Base-by-base conservation (phyloP, 2,329 filamentous ascomycete genomes). In the Fusarium circinatum region DNA sequence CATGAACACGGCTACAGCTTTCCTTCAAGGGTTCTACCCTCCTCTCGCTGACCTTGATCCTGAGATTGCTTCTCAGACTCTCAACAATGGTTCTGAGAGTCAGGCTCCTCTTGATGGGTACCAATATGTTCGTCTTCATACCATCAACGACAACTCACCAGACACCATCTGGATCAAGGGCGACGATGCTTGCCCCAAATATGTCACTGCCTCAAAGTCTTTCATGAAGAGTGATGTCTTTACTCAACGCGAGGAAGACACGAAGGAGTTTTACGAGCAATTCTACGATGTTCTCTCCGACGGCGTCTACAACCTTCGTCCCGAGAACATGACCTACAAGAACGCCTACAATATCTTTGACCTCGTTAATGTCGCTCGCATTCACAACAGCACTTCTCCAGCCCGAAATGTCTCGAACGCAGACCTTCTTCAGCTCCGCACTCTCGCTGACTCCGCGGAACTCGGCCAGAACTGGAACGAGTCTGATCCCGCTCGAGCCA, bases 91-190 rank as follows among this genome's bases (percentile, higher is more conserved):
- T 2, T 78, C 71, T 26, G 71, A 78, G 38, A 77, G 78, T 22
- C 71, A 71, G 5, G 76, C 75, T 4, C 80, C 80, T 14, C 76
- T 82, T 15, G 76, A 78, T 20, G 80, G 81, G 6, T 82, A 82
- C 63, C 81, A 83, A 62, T 82, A 82, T 34, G 80, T 82, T 22
- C 65, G 78, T 6, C 71, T 82, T 15, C 77, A 81, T 18, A 77
- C 78, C 45, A 68, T 79, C 54, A 78, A 75, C 59, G 74, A 77
- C 30, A 77, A 81, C 41, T 80, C 80, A 14, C 80, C 79, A 13
- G 79, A 81, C 51, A 80, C 78, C 17, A 80, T 82, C 54, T 82
- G 81, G 81, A 81, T 82, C 74, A 82, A 82, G 70, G 81, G 81
- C 13, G 81, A 82, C 15, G 80, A 82, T 4, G 71, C 69, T n/a